These are phyloP conservation scores for Mycosphaerella sp. DNA, from an alignment of 2,329 filamentous ascomycete species.

Conservation along the genomic window DNA sequence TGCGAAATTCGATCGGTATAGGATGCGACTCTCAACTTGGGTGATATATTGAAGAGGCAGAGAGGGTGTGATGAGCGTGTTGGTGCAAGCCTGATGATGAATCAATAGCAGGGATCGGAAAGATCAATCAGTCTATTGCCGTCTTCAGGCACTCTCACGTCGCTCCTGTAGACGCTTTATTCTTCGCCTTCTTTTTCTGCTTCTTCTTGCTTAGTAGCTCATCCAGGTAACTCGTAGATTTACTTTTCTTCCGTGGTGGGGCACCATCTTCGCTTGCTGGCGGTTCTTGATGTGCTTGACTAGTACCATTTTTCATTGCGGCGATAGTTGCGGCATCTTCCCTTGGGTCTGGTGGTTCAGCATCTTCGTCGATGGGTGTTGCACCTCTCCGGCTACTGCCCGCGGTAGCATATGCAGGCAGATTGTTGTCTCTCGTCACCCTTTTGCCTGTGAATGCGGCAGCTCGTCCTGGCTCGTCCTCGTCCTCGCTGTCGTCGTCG, in stretches of 20 bases:
- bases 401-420: slow-evolving; percentile 11
- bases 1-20: too few relatives aligned
- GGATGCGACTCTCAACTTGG: too few relatives aligned
- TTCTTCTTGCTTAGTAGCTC: slow-evolving; percentile 51
- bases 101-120: too few relatives aligned
- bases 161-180: background rate
- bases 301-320: slow-evolving; percentile 5
- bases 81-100: too few relatives aligned
- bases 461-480: slow-evolving; percentile 31
- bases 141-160: too few relatives aligned
- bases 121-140: too few relatives aligned
- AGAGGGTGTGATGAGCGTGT: too few relatives aligned
- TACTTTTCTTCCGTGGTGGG: slow-evolving; percentile 16
- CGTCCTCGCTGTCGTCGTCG: slow-evolving; percentile 31
- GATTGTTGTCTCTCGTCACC: slow-evolving; percentile 12
- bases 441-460: slow-evolving; percentile 22
- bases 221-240: slow-evolving; percentile 44
- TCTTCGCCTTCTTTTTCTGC: slow-evolving; percentile 36
- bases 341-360: slow-evolving; percentile 12
- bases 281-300: slow-evolving; percentile 1
- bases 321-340: slow-evolving; percentile 13
- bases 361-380: slow-evolving; percentile 11
- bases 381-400: background rate
- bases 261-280: slow-evolving; percentile 11
- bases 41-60: too few relatives aligned